These are phyloP conservation scores for Aphanomyces invadans DNA, from an alignment of 352 stramenopile genomes.

Conservation along the genomic window DNA sequence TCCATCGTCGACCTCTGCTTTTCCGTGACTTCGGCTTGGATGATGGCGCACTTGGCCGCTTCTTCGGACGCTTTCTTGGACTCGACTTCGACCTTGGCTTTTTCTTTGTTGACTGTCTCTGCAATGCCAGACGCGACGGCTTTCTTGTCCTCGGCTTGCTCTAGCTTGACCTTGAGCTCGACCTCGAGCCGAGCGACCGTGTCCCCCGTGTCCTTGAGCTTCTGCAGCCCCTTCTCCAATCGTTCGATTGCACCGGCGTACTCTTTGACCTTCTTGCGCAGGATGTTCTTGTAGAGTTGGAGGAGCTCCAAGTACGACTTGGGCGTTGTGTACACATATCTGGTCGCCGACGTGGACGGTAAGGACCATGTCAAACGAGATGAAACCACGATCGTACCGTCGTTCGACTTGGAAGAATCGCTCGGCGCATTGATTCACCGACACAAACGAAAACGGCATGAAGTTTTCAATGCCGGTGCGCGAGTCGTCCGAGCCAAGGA, in stretches of 20 bases:
- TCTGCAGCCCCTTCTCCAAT: constrained; percentile 88
- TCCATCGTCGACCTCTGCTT: constrained; percentile 85
- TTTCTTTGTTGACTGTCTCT: constrained; percentile 93
- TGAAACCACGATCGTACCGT: no score
- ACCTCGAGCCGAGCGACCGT: constrained; percentile 90
- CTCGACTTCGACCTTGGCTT: constrained; percentile 92
- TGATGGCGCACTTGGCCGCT: constrained; percentile 88
- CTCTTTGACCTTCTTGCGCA: constrained; percentile 88
- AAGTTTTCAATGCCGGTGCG: constrained; percentile 90
- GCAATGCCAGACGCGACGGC: constrained; percentile 89
- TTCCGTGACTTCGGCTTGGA: constrained; percentile 89
- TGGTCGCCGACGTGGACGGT: neutral
- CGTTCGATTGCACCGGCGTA: constrained; percentile 85
- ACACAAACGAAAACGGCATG: constrained; percentile 93
- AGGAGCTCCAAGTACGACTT: constrained; percentile 94
- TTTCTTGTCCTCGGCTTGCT: constrained; percentile 95
- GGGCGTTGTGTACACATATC: constrained; percentile 89
- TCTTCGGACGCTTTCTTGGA: constrained; percentile 91
- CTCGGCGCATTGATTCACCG: constrained; percentile 87
- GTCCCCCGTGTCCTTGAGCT: constrained; percentile 90
- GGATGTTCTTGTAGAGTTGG: constrained; percentile 91
- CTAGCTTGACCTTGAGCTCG: constrained; percentile 92
- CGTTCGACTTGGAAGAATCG: constrained; percentile 87
- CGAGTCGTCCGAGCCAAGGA: constrained; percentile 74
- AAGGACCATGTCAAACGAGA: no score